phyloP scores from a whole-genome alignment of 441 rosid species.

The Breynia disticha region DNA sequence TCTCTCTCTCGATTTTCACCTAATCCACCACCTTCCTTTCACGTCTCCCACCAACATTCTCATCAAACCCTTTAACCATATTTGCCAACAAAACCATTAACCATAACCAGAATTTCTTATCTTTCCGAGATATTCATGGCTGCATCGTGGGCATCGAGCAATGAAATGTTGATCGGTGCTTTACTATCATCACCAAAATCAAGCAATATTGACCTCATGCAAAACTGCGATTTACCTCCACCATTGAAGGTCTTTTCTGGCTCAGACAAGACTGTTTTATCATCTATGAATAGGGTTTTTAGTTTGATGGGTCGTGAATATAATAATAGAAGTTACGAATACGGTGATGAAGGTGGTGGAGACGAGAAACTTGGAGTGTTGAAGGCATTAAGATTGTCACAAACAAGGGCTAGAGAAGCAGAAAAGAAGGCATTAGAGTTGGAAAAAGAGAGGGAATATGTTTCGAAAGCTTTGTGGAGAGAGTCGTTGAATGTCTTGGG shows the following conservation, averaged over 20 bases:
- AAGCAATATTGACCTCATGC: conserved; percentile 26
- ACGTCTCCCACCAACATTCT: neutral
- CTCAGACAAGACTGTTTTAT: conserved; percentile 16
- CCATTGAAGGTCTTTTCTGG: conserved; percentile 42
- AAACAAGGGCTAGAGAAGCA: conserved; percentile 61
- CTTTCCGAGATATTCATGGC: no score
- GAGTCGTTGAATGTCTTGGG: conserved; percentile 38
- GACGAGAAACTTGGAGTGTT: conserved; percentile 37
- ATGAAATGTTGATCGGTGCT: conserved; percentile 20
- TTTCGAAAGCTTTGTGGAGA: conserved; percentile 24
- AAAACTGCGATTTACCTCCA: conserved; percentile 59
- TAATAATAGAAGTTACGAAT: conserved; percentile 5
- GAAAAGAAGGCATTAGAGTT: conserved; percentile 37
- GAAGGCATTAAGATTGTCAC: conserved; percentile 54
- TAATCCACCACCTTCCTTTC: neutral
- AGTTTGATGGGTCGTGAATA: conserved; percentile 10
- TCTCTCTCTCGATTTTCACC: neutral
- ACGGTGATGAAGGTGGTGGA: conserved; percentile 3
- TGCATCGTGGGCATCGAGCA: neutral
- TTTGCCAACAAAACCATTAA: neutral
- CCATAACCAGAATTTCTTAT: no score
- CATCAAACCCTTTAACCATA: neutral
- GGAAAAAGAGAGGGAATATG: conserved; percentile 29
- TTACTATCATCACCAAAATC: conserved; percentile 27
- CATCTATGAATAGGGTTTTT: conserved; percentile 22